These are phyloP conservation scores for Calonectria hawksworthii DNA, from an alignment of 2,329 filamentous ascomycete genomes.

Conservation along the genomic window DNA sequence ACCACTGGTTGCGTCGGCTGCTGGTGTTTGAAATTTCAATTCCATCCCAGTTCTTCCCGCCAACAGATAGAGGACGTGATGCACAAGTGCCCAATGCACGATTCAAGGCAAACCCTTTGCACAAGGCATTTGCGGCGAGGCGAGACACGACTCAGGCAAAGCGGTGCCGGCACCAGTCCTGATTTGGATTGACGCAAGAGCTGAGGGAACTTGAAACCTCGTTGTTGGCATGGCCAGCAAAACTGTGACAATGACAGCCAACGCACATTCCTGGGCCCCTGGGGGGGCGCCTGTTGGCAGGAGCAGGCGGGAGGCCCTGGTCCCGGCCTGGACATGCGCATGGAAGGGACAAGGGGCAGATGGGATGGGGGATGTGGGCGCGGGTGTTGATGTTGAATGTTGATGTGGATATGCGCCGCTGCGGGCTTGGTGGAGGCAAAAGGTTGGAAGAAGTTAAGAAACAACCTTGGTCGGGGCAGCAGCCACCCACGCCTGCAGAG, in stretches of 20 bases:
- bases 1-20: background rate
- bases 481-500: background rate
- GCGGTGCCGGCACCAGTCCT: background rate
- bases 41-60: background rate
- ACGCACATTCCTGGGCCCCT: slow-evolving; percentile 27
- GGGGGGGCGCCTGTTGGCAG: slow-evolving; percentile 20
- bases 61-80: background rate
- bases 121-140: background rate
- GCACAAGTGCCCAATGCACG: slow-evolving; percentile 16
- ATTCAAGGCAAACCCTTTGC: background rate
- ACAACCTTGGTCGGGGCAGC: slow-evolving; percentile 1
- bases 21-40: background rate
- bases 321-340: slow-evolving; percentile 19
- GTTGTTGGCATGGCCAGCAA: slow-evolving; percentile 18
- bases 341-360: slow-evolving; percentile 35
- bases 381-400: slow-evolving; percentile 14
- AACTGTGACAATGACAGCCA: slow-evolving; percentile 24
- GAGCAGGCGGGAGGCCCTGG: slow-evolving; percentile 33
- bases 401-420: background rate
- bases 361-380: slow-evolving; percentile 31
- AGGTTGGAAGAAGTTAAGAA: slow-evolving; percentile 4
- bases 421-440: slow-evolving; percentile 3
- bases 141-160: background rate
- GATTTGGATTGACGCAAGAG: background rate
- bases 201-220: slow-evolving; percentile 19